Evolutionary conservation across 2,329 filamentous ascomycete genomes (phyloP).

Genomic region (Orbilia ellipsospora): DNA sequence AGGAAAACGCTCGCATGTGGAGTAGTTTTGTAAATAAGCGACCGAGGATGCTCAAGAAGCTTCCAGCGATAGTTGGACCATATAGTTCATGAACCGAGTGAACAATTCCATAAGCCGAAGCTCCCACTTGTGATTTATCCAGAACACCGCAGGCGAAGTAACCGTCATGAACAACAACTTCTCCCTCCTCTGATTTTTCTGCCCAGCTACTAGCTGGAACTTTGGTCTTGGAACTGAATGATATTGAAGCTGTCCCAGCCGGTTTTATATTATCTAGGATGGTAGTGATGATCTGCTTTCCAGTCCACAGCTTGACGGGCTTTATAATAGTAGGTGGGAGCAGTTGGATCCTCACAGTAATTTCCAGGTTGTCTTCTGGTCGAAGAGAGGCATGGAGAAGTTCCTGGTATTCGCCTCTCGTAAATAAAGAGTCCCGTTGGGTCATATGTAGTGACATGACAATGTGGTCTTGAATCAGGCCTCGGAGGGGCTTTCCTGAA

Average conservation of each 20-base stretch:
- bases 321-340: constrained; percentile 84
- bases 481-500: constrained; percentile 89
- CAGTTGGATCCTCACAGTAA: constrained; percentile 77
- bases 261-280: constrained; percentile 93
- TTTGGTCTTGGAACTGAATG: constrained; percentile 70
- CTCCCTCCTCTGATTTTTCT: constrained; percentile 77
- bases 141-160: constrained; percentile 90
- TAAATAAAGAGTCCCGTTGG: constrained; percentile 90
- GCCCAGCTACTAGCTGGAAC: constrained; percentile 86
- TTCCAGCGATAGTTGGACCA: constrained; percentile 85
- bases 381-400: constrained; percentile 90
- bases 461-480: constrained; percentile 98
- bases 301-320: constrained; percentile 86
- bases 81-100: constrained; percentile 95
- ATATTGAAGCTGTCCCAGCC: constrained; percentile 73
- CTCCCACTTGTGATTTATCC: constrained; percentile 94
- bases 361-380: constrained; percentile 70
- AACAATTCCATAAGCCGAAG: constrained; percentile 84
- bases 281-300: constrained; percentile 94
- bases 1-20: constrained; percentile 94
- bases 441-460: constrained; percentile 93
- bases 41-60: constrained; percentile 87
- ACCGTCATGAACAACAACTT: constrained; percentile 84
- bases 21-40: constrained; percentile 88
- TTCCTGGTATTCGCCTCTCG: constrained; percentile 87